Evolutionary conservation across 116 monocot species (phyloP), one percentile per base, ranked within the genome.

Genomic region (Posidonia oceanica): DNA sequence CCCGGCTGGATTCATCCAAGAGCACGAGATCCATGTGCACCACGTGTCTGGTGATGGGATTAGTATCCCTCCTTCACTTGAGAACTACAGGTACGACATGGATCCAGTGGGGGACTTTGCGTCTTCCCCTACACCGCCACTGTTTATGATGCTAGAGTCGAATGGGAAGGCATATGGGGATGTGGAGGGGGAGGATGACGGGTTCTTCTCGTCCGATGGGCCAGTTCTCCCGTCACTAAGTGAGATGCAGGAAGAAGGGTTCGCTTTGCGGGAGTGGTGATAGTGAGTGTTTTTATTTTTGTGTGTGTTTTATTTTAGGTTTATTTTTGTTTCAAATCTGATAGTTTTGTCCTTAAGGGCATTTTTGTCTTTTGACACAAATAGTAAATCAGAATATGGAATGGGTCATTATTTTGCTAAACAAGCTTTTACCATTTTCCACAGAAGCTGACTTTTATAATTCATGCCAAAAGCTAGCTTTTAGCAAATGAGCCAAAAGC

Each of bases 191-290:
- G 77, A 68, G 18, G 67, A 70, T 14, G 82, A 39, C 0, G 83
- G 22, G 36, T 57, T 79, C 20, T 83, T 81, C 55, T 65, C 41
- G 11, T 71, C 84, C 21, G 84, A 83, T 17, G 91, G 83, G 0
- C 84, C 81, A 3, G 61, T 82, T 52, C 74, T 90, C 8, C 90
- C 81, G 0, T 74, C 76, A 0, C 77, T 72, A n/a, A 59, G 7
- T 7, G 90, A 84, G 77, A 84, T 90, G 90, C 72, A 67, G 70
- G 90, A 90, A 70, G 90, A 86, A 58, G 90, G 90, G 36, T 86
- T 78, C 63, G 42, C 73, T 10, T 79, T 90, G n/a, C 79, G 82
- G 18, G 90, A 90, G 52, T 90, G 90, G 86, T 79, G 84, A 63
- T 81, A 86, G 90, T 90, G 72, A 80, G 70, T 70, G 12, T n/a